Conservation (phyloP, 202 grass and related monocot species). For the Sporobolus alterniflorus region DNA sequence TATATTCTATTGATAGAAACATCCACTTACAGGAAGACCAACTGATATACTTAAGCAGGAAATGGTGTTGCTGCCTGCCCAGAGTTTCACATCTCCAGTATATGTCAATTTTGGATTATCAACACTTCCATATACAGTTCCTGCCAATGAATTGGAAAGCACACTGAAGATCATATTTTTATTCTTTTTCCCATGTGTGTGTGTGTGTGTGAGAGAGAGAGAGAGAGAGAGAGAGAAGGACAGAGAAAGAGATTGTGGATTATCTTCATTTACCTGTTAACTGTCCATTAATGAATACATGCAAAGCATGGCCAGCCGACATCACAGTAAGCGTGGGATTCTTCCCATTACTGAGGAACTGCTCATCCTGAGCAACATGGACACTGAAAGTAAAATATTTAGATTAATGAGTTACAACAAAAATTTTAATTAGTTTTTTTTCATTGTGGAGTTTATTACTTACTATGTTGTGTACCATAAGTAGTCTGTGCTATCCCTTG, state of each 20-base stretch:
- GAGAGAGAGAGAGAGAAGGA: background rate
- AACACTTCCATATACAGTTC: conserved; percentile 82
- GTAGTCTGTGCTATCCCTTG: conserved; percentile 95
- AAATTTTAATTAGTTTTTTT: conserved; percentile 19
- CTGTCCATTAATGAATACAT: conserved; percentile 89
- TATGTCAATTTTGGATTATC: conserved; percentile 91
- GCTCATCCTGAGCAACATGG: conserved; percentile 66
- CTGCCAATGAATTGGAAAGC: conserved; percentile 51
- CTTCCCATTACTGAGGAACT: conserved; percentile 68
- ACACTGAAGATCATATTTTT: conserved; percentile 14
- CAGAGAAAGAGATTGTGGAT: too few relatives aligned
- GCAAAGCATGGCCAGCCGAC: conserved; percentile 96
- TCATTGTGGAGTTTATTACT: conserved; percentile 28
- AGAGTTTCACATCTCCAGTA: conserved; percentile 68
- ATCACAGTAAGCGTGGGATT: conserved; percentile 76
- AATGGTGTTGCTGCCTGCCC: conserved; percentile 88
- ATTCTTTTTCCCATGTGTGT: too few relatives aligned
- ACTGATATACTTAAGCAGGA: conserved; percentile 94
- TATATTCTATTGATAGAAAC: conserved; percentile 25
- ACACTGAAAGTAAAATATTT: conserved; percentile 61
- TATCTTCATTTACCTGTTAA: conserved; percentile 52
- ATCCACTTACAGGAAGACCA: conserved; percentile 84
- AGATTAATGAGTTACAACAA: conserved; percentile 20
- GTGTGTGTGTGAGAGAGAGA: background rate
- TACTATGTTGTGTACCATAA: conserved; percentile 98